Evolutionary conservation across 495 filamentous ascomycete species (phyloP), one percentile per base, ranked within the genome.

Genomic region (Neurospora sp.): DNA sequence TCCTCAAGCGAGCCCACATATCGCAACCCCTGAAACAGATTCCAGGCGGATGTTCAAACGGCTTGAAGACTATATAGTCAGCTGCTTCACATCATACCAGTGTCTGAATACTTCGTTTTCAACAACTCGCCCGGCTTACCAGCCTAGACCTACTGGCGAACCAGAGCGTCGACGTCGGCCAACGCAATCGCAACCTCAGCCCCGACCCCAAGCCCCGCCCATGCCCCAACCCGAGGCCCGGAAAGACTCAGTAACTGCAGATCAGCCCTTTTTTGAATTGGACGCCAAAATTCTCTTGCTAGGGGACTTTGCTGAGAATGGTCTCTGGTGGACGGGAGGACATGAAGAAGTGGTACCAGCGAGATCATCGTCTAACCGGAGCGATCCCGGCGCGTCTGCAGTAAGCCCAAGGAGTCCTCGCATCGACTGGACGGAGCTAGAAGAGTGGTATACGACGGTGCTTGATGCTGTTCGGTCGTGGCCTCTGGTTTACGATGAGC

Each of bases 281-380:
- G 93, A 96, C 79, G 88, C 91, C 0, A 96, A 94, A 79, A 90
- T 92, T 0, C 83, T 96, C 14, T 84, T 95, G 14, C 79, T 94
- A n/a, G 93, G 93, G 16, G 89, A 95, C 73, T 82, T 96, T 74
- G 91, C 90, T 0, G 92, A 96, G 79, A 96, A 95, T 78, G 93
- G 93, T 2, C 87, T 87, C 16, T 96, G 92, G 93, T 96, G 92
- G 92, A 91, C 89, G 70, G 90, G 89, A 27, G 84, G 87, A 1
- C 83, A 87, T 71, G 80, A 84, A 27, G 81, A 85, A 41, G 68
- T 78, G 14, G 77, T 78, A 22, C 79, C 82, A n/a, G 77, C 75
- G 42, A 79, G 78, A 68, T 80, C 78, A 44, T 71, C 78, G 27
- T 79, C 80, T 5, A 76, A 79, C 44, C 80, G 81, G 70, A 79